Evolutionary conservation across 139 green algal species (phyloP).

Genomic region (Monoraphidium neglectum): DNA sequence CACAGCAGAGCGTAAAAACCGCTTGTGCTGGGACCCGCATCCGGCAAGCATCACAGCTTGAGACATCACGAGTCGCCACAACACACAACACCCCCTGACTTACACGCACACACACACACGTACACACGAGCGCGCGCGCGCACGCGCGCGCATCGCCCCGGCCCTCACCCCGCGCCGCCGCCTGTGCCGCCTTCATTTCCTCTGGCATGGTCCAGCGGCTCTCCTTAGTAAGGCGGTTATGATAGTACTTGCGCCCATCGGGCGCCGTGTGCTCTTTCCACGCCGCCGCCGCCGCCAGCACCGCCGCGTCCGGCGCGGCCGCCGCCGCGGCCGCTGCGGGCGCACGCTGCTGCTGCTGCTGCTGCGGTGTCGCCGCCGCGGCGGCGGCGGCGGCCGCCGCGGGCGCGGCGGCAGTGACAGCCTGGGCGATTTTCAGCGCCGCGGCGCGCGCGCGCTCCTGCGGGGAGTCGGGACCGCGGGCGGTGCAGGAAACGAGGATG

Average conservation of each 20-base stretch:
- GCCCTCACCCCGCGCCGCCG: neutral
- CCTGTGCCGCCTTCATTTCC: conserved; percentile 60
- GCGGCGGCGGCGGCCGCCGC: neutral
- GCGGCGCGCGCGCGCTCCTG: neutral
- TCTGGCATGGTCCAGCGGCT: conserved; percentile 91
- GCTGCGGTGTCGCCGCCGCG: neutral
- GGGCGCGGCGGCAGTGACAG: neutral
- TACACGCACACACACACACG: neutral
- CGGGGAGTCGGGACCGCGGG: neutral
- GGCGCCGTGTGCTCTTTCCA: conserved; percentile 93
- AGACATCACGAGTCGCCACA: too few species aligned
- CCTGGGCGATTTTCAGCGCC: neutral
- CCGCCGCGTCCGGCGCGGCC: neutral
- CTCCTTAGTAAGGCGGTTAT: conserved; percentile 81
- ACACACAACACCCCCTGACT: too few species aligned
- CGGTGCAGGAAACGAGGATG: neutral
- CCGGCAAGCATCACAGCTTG: too few species aligned
- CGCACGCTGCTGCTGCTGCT: conserved; percentile 10
- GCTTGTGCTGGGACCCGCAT: too few species aligned
- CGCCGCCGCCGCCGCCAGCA: neutral
- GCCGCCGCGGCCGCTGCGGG: neutral
- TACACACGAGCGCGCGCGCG: neutral
- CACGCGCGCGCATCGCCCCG: neutral
- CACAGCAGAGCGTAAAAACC: too few species aligned
- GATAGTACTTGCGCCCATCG: conserved; percentile 94